Evolutionary conservation across 2,329 filamentous ascomycete genomes (phyloP).

Genomic region (Hawksworthiomyces lignivorus): DNA sequence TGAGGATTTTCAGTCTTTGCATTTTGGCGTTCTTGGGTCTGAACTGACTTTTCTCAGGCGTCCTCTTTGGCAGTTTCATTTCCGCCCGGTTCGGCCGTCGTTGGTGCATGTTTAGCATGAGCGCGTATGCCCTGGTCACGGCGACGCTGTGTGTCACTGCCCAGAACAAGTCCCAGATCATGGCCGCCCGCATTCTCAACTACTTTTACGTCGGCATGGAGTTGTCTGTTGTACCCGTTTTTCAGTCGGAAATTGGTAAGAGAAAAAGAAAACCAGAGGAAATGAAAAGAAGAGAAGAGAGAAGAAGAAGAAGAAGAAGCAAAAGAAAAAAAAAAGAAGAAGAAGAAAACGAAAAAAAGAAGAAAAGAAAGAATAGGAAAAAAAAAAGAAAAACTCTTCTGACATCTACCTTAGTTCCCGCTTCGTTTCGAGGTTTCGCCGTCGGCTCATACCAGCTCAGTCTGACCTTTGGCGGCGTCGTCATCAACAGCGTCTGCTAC

Average conservation of each 20-base stretch:
- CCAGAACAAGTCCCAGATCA: conserved; percentile 21
- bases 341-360: too few species aligned
- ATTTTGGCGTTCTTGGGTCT: too few species aligned
- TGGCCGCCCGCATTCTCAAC: conserved; percentile 27
- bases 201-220: conserved; percentile 34
- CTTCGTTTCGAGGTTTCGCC: conserved; percentile 23
- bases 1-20: too few species aligned
- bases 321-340: too few species aligned
- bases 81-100: conserved; percentile 25
- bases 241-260: conserved; percentile 26
- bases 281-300: too few species aligned
- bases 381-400: too few species aligned
- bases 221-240: conserved; percentile 28
- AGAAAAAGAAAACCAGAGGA: too few species aligned
- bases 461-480: conserved; percentile 18
- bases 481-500: conserved; percentile 21
- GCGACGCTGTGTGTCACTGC: conserved; percentile 27
- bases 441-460: conserved; percentile 28
- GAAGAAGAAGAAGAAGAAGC: too few species aligned
- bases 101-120: conserved; percentile 29
- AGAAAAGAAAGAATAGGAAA: too few species aligned
- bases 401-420: too few species aligned
- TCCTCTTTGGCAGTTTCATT: conserved; percentile 22
- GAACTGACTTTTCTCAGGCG: conserved; percentile 15
- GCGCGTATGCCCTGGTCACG: conserved; percentile 24